Evolutionary conservation across 768 basidiomycete genomes (phyloP).

Genomic region (Lenzites betulinus): DNA sequence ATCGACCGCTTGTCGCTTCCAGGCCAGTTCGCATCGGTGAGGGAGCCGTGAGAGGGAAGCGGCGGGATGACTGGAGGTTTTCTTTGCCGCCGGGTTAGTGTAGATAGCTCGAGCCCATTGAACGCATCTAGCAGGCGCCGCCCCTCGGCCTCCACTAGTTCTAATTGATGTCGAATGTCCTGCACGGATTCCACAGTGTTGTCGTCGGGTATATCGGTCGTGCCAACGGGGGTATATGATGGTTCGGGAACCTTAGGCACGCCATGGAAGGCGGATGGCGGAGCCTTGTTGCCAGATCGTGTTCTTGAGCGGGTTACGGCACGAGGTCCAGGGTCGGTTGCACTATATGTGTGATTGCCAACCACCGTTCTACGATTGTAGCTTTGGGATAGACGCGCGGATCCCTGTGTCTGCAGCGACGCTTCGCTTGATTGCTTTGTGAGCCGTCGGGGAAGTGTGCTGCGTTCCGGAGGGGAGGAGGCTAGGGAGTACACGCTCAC

Average conservation of each 20-base stretch:
- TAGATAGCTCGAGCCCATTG: conserved; percentile 73
- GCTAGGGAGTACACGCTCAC: conserved; percentile 32
- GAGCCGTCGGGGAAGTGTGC: conserved; percentile 31
- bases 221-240: conserved; percentile 23
- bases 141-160: conserved; percentile 69
- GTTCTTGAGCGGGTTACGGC: conserved; percentile 24
- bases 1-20: conserved; percentile 16
- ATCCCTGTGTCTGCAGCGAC: conserved; percentile 48
- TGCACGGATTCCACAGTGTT: conserved; percentile 59
- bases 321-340: conserved; percentile 20
- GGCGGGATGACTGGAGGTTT: conserved; percentile 35
- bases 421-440: conserved; percentile 53
- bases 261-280: conserved; percentile 37
- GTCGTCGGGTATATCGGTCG: conserved; percentile 50
- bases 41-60: conserved; percentile 23
- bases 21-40: conserved; percentile 16
- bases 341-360: conserved; percentile 16
- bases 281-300: conserved; percentile 31
- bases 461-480: conserved; percentile 26
- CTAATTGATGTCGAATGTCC: conserved; percentile 67
- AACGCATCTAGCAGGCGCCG: conserved; percentile 76
- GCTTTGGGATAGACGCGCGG: conserved; percentile 36
- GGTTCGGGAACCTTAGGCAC: conserved; percentile 20
- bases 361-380: conserved; percentile 13
- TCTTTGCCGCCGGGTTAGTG: conserved; percentile 53